A percentile compares a stretch with the other conserved stretches of the same genome.
These are phyloP conservation scores for Pelargonium myrrhifolium DNA, from an alignment of 441 rosid genomes.

Conservation along the genomic window DNA sequence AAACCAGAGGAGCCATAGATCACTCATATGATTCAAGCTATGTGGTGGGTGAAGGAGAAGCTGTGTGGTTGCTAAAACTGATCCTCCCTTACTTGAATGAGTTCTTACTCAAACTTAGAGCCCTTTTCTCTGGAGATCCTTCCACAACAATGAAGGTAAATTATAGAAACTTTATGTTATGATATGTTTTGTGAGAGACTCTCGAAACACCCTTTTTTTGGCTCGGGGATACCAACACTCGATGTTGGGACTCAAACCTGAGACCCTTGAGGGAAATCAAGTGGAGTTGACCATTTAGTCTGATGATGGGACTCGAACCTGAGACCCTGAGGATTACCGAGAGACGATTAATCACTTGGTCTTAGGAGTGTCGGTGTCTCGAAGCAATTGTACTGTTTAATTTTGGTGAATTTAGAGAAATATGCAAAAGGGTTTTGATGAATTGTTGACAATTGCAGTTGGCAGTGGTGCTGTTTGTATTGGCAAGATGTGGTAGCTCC, in stretches of 20 bases:
- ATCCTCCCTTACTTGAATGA: slow-evolving; percentile 81
- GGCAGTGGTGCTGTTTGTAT: slow-evolving; percentile 71
- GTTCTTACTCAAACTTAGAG: slow-evolving; percentile 55
- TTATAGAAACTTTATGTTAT: neutral
- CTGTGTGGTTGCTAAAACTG: slow-evolving; percentile 56
- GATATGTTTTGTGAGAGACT: too few relatives aligned
- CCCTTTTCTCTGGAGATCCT: slow-evolving; percentile 87
- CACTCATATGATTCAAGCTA: slow-evolving; percentile 34
- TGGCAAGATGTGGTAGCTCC: slow-evolving; percentile 83
- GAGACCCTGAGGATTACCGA: too few relatives aligned
- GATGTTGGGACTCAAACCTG: too few relatives aligned
- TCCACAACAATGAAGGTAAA: slow-evolving; percentile 84
- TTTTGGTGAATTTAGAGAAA: too few relatives aligned
- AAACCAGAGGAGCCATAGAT: slow-evolving; percentile 42
- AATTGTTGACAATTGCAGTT: slow-evolving; percentile 44
- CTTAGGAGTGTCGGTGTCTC: too few relatives aligned
- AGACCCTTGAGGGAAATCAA: too few relatives aligned
- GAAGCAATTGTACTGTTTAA: too few relatives aligned
- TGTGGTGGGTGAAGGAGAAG: slow-evolving; percentile 77
- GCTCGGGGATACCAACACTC: too few relatives aligned
- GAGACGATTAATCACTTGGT: too few relatives aligned
- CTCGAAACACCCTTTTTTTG: too few relatives aligned
- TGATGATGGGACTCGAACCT: too few relatives aligned
- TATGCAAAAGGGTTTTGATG: slow-evolving; percentile 17
- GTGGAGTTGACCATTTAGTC: too few relatives aligned